Evolutionary conservation across 306 rosid genomes (phyloP).

Genomic region (Comarum palustre): DNA sequence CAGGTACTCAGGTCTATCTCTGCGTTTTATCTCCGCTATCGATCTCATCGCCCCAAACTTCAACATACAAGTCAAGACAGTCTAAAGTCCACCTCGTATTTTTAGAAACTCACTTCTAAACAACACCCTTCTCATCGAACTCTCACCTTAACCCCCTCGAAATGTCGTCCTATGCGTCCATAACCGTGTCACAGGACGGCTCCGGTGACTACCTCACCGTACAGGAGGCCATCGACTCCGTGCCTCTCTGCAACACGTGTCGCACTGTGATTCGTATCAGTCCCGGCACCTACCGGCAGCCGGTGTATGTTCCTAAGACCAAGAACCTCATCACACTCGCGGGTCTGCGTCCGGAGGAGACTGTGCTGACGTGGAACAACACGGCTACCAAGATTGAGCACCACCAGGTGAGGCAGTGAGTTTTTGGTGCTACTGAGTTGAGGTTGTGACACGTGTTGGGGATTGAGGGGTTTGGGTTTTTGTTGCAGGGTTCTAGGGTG

Average conservation of each 20-base stretch:
- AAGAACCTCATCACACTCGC: constrained; percentile 72
- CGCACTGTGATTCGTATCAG: constrained; percentile 67
- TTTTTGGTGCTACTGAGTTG: constrained; percentile 17
- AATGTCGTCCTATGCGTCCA: constrained; percentile 52
- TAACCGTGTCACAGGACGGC: constrained; percentile 70
- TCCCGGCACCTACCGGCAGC: constrained; percentile 75
- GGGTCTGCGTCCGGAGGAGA: constrained; percentile 55
- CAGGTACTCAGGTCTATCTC: constrained; percentile 16
- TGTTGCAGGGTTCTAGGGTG: constrained; percentile 50
- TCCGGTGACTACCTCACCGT: constrained; percentile 59
- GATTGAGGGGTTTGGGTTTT: not conserved
- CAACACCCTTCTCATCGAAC: not conserved
- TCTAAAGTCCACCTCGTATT: not conserved
- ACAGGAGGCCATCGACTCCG: constrained; percentile 80
- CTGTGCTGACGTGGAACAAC: constrained; percentile 80
- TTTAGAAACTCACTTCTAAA: not conserved
- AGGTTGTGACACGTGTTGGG: constrained; percentile 11
- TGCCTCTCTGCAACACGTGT: constrained; percentile 68
- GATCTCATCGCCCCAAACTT: constrained; percentile 11
- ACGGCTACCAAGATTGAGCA: constrained; percentile 69
- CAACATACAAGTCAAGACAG: constrained; percentile 14
- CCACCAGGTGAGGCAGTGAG: constrained; percentile 52
- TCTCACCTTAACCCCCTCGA: not conserved
- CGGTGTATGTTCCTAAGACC: constrained; percentile 76
- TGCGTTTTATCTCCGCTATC: constrained; percentile 5